Percentiles rank a stretch among this genome's conserved stretches.
Evolutionary conservation across 495 filamentous ascomycete species (phyloP).

Genomic region (Penicillium silybi): DNA sequence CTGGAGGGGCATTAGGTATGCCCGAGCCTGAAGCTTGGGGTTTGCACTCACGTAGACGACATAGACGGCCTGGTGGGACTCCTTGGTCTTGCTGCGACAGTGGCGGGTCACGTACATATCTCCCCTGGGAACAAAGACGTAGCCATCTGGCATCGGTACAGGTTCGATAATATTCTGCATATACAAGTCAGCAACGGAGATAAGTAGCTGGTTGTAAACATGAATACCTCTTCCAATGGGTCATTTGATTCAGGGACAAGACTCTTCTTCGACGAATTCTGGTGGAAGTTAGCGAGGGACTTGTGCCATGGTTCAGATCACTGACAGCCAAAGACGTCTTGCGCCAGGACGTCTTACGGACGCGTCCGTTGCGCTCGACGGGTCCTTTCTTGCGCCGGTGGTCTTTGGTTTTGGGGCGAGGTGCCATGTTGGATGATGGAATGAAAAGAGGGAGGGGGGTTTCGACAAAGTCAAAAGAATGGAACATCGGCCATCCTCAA

Average conservation of each 20-base stretch:
- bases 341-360: not conserved
- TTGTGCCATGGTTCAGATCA: not conserved
- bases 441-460: not conserved
- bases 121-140: constrained; percentile 50
- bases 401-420: constrained; percentile 5
- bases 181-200: not conserved
- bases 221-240: constrained; percentile 20
- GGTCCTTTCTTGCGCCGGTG: constrained; percentile 4
- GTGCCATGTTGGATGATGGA: not conserved
- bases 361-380: not conserved
- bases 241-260: constrained; percentile 15
- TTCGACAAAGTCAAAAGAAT: not conserved
- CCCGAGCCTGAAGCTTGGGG: not conserved
- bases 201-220: not conserved
- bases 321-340: not conserved
- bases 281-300: not conserved
- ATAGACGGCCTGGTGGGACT: constrained; percentile 36
- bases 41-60: constrained; percentile 38
- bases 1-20: constrained; percentile 11
- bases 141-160: constrained; percentile 27
- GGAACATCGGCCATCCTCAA: too few relatives aligned
- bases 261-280: not conserved
- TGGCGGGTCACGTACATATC: constrained; percentile 48
- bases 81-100: constrained; percentile 44
- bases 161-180: constrained; percentile 30